Base-by-base conservation (phyloP, 768 basidiomycete species). In the Pisolithus tinctorius region DNA sequence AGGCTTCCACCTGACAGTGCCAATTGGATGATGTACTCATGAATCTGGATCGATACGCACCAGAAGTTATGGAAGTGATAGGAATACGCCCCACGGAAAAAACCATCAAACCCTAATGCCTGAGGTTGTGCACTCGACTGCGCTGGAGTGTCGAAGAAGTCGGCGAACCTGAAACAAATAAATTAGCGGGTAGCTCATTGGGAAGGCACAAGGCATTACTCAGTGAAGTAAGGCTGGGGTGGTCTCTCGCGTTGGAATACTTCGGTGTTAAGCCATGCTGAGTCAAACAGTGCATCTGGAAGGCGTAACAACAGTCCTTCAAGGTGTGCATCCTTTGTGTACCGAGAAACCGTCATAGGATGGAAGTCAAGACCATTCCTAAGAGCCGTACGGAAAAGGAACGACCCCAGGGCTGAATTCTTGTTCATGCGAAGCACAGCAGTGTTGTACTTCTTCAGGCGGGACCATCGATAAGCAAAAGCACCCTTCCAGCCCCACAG, bases 41-140 rank as follows among this genome's bases (percentile, higher is more conserved):
- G 25, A 3, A 14, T 4, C 45, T 45, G 39, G 38, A 13, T 49
- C 49, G 43, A 3, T 6, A 64, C 81, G 49, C 49, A 88, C 92
- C 92, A 93, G 69, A 81, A 89, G 65, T 93, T 94, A 65, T 98
- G 94, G 71, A 88, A 97, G 67, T 97, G 93, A 67, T 98, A 98
- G 1, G 89, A 93, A 65, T 84, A 97, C 4, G 95, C 90, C 6
- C 95, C 96, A 53, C 82, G 83, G 78, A 94, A 99, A 76, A 98
- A 99, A 9, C 92, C 93, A 58, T 93, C 86, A 58, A 97, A 89
- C 8, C 96, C 96, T 14, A 92, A 72, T 13, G 87, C 88, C 58
- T 87, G 83, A 5, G 95, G 90, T 8, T 86, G 88, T 2, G 89
- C 93, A 56, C 86, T 84, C 45, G 77, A 78, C 50, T 77, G 73